These are phyloP conservation scores for Russula olivacea DNA, from an alignment of 768 basidiomycete species.

Conservation along the genomic window DNA sequence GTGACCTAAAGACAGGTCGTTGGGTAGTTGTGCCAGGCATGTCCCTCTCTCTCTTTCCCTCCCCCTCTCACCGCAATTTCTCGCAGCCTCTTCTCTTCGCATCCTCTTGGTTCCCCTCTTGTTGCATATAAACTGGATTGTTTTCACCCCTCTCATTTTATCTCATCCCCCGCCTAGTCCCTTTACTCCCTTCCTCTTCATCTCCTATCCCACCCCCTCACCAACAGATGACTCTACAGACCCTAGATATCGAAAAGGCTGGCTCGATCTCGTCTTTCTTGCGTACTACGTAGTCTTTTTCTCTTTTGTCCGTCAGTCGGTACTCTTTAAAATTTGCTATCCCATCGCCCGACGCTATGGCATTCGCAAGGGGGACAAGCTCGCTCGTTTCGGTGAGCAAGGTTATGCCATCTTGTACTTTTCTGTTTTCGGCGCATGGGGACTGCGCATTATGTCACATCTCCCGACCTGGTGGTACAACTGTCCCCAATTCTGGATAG, in stretches of 20 bases:
- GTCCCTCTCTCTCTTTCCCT: slow-evolving; percentile 25
- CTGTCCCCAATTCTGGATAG: slow-evolving; percentile 81
- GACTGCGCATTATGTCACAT: slow-evolving; percentile 72
- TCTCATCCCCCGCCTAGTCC: slow-evolving; percentile 56
- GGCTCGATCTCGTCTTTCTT: slow-evolving; percentile 71
- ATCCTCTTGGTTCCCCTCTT: slow-evolving; percentile 56
- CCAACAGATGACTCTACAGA: slow-evolving; percentile 42
- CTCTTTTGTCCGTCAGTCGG: slow-evolving; percentile 76
- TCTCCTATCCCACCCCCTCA: slow-evolving; percentile 56
- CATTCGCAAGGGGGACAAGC: slow-evolving; percentile 57
- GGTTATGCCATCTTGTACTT: slow-evolving; percentile 85
- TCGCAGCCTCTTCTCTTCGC: slow-evolving; percentile 57
- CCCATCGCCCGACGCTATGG: slow-evolving; percentile 69
- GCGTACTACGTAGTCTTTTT: slow-evolving; percentile 82
- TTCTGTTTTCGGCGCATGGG: slow-evolving; percentile 59
- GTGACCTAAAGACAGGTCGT: slow-evolving; percentile 45
- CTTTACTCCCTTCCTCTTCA: slow-evolving; percentile 62
- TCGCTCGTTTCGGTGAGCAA: slow-evolving; percentile 88
- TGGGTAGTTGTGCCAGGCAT: slow-evolving; percentile 76
- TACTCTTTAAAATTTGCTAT: slow-evolving; percentile 57
- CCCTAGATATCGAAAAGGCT: slow-evolving; percentile 65
- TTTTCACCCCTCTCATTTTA: slow-evolving; percentile 44
- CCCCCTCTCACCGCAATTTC: background rate
- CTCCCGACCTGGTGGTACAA: slow-evolving; percentile 83
- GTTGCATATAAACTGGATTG: slow-evolving; percentile 60